Evolutionary conservation across 352 stramenopile species (phyloP), one percentile per base, ranked within the genome.

Genomic region (Phytophthora lateralis): DNA sequence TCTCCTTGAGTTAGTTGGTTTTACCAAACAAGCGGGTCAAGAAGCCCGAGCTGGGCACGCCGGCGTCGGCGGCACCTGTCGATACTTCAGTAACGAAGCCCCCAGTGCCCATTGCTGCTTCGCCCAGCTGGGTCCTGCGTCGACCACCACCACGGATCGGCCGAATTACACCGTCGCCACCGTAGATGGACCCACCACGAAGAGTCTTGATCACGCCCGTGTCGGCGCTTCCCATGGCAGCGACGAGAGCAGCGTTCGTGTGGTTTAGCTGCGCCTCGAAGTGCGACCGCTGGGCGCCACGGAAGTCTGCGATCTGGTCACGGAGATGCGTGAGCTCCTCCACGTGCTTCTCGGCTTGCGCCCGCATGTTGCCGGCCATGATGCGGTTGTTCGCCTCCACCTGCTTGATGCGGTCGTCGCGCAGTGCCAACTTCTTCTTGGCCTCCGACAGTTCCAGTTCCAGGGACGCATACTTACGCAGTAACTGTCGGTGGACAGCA

Each of bases 401-500:
- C 34, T 93, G 78, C 60, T 93, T 91, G 63, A 97, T 96, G 29
- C 90, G 85, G 30, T 97, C 89, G 64, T 97, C 90, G 30, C 90
- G 89, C 17, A 97, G 61, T n/a, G 75, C 69, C 44, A 96, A 73
- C 61, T 96, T 96, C 79, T 97, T 95, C 53, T 89, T 90, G 27
- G 89, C 82, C 50, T 97, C 90, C 3, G 73, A 88, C n/a, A 92
- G 65, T 48, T 95, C 89, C 5, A 96, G 74, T 61, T 97, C 90
- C 4, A 96, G 71, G 10, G 86, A 95, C 35, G 89, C 89, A 56
- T 97, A 97, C 64, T 97, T 97, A 50, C 90, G 86, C 44, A 97
- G 57, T 14, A 97, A 66, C 60, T 97, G 89, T 11, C 89, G 85
- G 59, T 97, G 89, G 27, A 97, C 90, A 9, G 89, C 89, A 9